Evolutionary conservation across 805 yeast species (phyloP), one percentile per base, ranked within the genome.

Genomic region (Wickerhamiella qilinensis): DNA sequence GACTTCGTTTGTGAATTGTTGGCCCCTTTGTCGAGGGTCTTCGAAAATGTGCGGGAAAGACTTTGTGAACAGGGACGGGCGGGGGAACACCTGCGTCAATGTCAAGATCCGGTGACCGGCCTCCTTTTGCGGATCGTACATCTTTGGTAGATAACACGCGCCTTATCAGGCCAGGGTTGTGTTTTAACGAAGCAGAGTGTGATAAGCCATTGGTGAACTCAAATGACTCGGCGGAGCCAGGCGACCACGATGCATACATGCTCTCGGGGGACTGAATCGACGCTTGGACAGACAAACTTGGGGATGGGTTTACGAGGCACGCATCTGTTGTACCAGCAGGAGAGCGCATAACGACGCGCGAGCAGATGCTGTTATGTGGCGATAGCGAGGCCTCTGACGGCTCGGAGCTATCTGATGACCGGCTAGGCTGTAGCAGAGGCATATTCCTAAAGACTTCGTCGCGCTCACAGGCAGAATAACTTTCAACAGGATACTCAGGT

Each of bases 81-180:
- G 41, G 41, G 6, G 41, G 41, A 20, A 39, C 31, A 3, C 38
- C 38, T 5, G 41, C 41, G 25, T 39, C 36, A 3, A 39, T 8
- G 11, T 15, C 19, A 20, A n/a, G n/a, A n/a, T n/a, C n/a, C n/a
- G n/a, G n/a, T n/a, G n/a, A n/a, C n/a, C n/a, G n/a, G n/a, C n/a
- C n/a, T n/a, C n/a, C n/a, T n/a, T n/a, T n/a, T n/a, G n/a, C n/a
- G n/a, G n/a, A n/a, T n/a, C n/a, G n/a, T n/a, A n/a, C n/a, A n/a
- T n/a, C 6, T 22, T 22, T 22, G 11, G 25, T 22, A 6, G 25
- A 22, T 11, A 22, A 6, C 9, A 11, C 25, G 25, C 25, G 25
- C 6, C 25, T 6, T 22, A 22, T 11, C 11, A 22, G 25, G 9
- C 25, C 25, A 7, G 25, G 25, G 25, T 22, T 6, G 25, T 22